Conservation (phyloP, 768 basidiomycete species). For the Panaeolus papilionaceus region DNA sequence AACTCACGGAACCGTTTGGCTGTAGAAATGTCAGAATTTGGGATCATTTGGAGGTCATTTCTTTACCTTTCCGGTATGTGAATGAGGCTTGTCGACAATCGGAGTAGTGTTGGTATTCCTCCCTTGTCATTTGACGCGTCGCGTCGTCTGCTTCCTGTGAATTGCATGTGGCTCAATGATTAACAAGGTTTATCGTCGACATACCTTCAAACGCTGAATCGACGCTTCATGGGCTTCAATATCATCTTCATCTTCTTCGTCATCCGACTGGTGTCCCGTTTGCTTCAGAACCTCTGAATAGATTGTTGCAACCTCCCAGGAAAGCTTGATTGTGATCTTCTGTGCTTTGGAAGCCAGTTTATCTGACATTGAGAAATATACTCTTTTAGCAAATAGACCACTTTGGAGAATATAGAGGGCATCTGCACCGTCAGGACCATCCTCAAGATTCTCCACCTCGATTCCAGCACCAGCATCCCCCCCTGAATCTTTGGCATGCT, state of each 20-base stretch:
- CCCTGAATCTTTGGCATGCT: constrained; percentile 90
- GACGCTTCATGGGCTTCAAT: constrained; percentile 95
- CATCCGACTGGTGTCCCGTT: constrained; percentile 84
- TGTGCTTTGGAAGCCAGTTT: constrained; percentile 84
- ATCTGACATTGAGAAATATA: constrained; percentile 47
- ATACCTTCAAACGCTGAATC: constrained; percentile 82
- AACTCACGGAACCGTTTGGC: constrained; percentile 96
- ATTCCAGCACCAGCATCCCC: constrained; percentile 82
- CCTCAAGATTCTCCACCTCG: constrained; percentile 84
- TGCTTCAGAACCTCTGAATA: constrained; percentile 86
- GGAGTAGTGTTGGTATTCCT: constrained; percentile 97
- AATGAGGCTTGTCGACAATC: constrained; percentile 97
- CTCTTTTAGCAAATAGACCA: constrained; percentile 1
- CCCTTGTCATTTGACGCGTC: constrained; percentile 93
- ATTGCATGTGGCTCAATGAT: not conserved
- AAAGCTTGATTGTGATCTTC: constrained; percentile 93
- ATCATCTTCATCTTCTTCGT: constrained; percentile 96
- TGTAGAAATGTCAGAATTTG: constrained; percentile 34
- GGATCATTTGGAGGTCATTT: not conserved
- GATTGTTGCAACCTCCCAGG: constrained; percentile 94
- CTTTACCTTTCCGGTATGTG: constrained; percentile 91
- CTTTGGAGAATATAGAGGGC: not conserved
- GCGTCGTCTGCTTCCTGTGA: constrained; percentile 91
- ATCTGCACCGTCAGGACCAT: constrained; percentile 77
- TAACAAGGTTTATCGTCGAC: not conserved